Percentiles rank a stretch among this genome's conserved stretches.
These are phyloP conservation scores for Trifolium pratense DNA, from an alignment of 306 rosid genomes.

Conservation along the genomic window DNA sequence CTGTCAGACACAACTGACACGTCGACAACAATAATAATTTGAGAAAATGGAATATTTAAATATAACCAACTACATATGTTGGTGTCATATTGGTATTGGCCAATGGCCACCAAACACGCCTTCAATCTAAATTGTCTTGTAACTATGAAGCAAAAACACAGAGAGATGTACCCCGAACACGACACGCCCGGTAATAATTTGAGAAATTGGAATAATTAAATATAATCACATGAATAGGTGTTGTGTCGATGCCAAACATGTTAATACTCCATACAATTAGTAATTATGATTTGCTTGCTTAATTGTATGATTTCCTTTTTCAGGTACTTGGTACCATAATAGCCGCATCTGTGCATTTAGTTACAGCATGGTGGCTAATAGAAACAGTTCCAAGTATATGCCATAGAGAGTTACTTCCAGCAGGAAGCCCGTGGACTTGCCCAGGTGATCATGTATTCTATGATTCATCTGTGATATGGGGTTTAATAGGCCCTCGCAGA, in stretches of 20 bases:
- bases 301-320: neutral
- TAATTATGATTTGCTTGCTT: neutral
- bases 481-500: conserved; percentile 72
- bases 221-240: neutral
- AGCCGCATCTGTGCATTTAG: conserved; percentile 66
- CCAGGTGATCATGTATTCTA: conserved; percentile 91
- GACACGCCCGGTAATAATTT: neutral
- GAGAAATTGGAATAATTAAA: neutral
- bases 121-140: neutral
- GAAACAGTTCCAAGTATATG: conserved; percentile 70
- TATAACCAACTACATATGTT: neutral
- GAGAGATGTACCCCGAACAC: neutral
- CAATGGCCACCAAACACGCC: neutral
- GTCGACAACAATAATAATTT: neutral
- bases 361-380: conserved; percentile 91
- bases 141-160: neutral
- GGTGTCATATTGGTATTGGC: neutral
- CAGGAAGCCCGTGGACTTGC: conserved; percentile 88
- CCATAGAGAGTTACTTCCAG: conserved; percentile 63
- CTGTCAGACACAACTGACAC: neutral
- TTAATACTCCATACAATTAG: neutral
- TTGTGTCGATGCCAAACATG: neutral
- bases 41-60: neutral
- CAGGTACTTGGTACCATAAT: conserved; percentile 69
- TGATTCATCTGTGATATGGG: conserved; percentile 87